Evolutionary conservation across 306 rosid species (phyloP).

Genomic region (Vigna nakashimae): DNA sequence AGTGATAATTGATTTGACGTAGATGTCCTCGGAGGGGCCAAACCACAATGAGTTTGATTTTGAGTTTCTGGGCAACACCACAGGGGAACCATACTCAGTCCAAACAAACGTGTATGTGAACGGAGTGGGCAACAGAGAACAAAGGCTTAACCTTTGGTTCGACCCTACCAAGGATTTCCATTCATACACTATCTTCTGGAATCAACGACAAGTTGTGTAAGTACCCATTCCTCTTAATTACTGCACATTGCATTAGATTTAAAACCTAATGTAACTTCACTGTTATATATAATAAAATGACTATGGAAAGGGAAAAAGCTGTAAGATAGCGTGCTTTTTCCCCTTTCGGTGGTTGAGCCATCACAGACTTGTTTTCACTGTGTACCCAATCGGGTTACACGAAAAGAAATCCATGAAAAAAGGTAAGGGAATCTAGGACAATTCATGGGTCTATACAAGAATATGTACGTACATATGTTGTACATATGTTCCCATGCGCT

Average conservation of each 20-base stretch:
- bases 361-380: constrained; percentile 30
- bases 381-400: constrained; percentile 9
- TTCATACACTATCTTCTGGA: constrained; percentile 84
- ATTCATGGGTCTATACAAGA: constrained; percentile 18
- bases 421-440: constrained; percentile 54
- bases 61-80: constrained; percentile 85
- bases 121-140: constrained; percentile 92
- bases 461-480: not conserved
- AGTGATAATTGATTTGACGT: constrained; percentile 8
- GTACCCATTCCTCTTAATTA: constrained; percentile 41
- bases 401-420: constrained; percentile 16
- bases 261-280: not conserved
- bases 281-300: not conserved
- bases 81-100: constrained; percentile 87
- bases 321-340: constrained; percentile 33
- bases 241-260: too few relatives aligned
- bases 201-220: constrained; percentile 90
- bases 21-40: constrained; percentile 97
- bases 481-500: not conserved
- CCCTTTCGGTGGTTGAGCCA: constrained; percentile 39
- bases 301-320: constrained; percentile 25
- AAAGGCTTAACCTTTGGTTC: constrained; percentile 91
- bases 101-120: constrained; percentile 89
- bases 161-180: constrained; percentile 89
- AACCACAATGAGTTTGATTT: constrained; percentile 87